These are phyloP conservation scores for Mucor ambiguus DNA, from an alignment of 371 early-diverging fungal genomes.

Conservation along the genomic window DNA sequence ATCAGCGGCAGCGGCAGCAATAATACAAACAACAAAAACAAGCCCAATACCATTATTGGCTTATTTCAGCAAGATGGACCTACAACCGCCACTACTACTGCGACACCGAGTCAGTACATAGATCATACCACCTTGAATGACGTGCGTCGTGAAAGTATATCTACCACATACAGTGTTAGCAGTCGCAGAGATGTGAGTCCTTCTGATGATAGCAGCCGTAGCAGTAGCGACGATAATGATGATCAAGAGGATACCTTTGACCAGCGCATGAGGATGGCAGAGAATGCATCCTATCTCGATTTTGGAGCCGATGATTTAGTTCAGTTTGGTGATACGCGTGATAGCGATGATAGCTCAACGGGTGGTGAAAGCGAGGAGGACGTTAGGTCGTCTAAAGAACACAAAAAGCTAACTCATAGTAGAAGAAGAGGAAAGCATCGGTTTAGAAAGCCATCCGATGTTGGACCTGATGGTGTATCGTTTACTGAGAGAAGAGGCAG, in stretches of 20 bases:
- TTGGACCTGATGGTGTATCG: constrained; percentile 35
- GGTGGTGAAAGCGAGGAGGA: constrained; percentile 9
- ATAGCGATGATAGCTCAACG: not conserved
- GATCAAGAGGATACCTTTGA: not conserved
- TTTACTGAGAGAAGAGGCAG: constrained; percentile 38
- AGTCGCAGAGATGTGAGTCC: not conserved
- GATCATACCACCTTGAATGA: constrained; percentile 6
- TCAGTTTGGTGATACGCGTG: not conserved
- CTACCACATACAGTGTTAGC: not conserved
- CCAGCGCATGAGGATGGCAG: not conserved
- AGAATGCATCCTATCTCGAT: not conserved
- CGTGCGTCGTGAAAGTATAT: constrained; percentile 6
- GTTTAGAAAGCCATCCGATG: constrained; percentile 7
- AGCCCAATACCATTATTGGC: constrained; percentile 7
- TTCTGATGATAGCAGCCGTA: not conserved
- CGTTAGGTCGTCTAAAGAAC: not conserved
- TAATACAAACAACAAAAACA: not conserved
- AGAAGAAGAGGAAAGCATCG: constrained; percentile 4
- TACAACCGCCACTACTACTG: not conserved
- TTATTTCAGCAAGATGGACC: constrained; percentile 6
- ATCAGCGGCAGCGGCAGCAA: not conserved
- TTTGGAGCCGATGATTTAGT: constrained; percentile 6
- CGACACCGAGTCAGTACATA: not conserved
- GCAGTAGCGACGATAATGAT: not conserved
- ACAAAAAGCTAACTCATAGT: not conserved